Conservation (phyloP, 192 early-diverging fungal species). For the Linnemannia schmuckeri region DNA sequence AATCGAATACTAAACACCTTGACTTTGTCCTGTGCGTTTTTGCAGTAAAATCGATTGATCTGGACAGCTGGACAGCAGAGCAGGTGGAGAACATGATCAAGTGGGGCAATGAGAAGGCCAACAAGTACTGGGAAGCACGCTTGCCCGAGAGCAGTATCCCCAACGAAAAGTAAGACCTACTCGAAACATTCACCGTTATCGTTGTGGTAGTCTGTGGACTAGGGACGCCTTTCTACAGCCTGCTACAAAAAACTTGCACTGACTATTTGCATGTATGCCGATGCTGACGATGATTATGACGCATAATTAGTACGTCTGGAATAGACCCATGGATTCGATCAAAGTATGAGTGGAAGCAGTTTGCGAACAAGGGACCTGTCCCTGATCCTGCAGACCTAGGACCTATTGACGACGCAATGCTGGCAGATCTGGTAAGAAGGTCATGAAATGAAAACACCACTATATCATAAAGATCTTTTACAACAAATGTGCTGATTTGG, state of each 20-base stretch:
- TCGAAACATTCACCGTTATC: too few relatives aligned
- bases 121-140: slow-evolving; percentile 73
- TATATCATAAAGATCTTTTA: not conserved
- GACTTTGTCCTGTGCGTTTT: not conserved
- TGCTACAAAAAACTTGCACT: slow-evolving; percentile 9
- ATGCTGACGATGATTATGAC: too few relatives aligned
- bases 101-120: slow-evolving; percentile 86
- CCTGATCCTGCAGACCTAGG: slow-evolving; percentile 79
- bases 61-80: slow-evolving; percentile 86
- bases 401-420: slow-evolving; percentile 33
- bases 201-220: not conserved
- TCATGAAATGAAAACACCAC: not conserved
- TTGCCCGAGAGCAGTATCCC: slow-evolving; percentile 61
- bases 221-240: not conserved
- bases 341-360: slow-evolving; percentile 87
- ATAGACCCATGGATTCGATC: slow-evolving; percentile 82
- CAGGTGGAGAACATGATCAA: slow-evolving; percentile 84
- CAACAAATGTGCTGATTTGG: too few relatives aligned
- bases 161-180: slow-evolving; percentile 60
- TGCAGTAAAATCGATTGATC: slow-evolving; percentile 85
- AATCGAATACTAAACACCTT: not conserved
- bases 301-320: slow-evolving; percentile 54
- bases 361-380: slow-evolving; percentile 76
- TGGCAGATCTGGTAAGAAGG: slow-evolving; percentile 22
- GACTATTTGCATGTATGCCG: too few relatives aligned